Evolutionary conservation across 441 rosid species (phyloP).

Genomic region (Mallotus japonicus): DNA sequence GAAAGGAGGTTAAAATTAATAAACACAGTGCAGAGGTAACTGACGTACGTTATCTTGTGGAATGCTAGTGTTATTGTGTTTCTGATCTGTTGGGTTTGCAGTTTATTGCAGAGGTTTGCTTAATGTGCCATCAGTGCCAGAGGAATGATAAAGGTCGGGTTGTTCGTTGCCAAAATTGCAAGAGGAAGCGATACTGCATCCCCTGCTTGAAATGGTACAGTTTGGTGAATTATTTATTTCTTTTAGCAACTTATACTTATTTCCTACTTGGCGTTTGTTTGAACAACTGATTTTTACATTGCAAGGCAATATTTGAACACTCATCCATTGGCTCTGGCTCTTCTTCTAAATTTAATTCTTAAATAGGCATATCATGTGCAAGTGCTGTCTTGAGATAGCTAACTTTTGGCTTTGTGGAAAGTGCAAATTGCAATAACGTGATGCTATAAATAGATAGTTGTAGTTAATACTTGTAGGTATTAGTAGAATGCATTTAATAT

Average conservation of each 20-base stretch:
- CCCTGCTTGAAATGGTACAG: constrained; percentile 58
- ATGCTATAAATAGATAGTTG: no score
- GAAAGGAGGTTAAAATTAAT: neutral
- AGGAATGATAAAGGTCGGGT: constrained; percentile 61
- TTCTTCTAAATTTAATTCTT: neutral
- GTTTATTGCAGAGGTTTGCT: constrained; percentile 27
- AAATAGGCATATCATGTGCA: neutral
- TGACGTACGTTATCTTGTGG: neutral
- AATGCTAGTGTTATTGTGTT: neutral
- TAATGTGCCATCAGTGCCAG: constrained; percentile 78
- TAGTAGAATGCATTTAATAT: neutral
- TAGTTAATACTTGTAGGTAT: no score
- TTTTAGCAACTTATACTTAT: neutral
- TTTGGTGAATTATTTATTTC: constrained; percentile 5
- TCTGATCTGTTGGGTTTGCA: constrained; percentile 17
- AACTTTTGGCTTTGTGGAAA: neutral
- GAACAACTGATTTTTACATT: neutral
- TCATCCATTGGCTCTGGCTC: neutral
- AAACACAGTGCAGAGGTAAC: constrained; percentile 2
- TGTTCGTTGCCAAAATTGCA: constrained; percentile 55
- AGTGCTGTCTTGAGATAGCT: neutral
- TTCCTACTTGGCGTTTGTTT: neutral
- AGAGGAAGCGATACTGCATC: constrained; percentile 55
- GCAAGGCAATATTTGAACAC: neutral
- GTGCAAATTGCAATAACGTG: no score